Percentiles rank a stretch among this genome's conserved stretches.
phyloP scores from a whole-genome alignment of 2,329 filamentous ascomycete genomes.

The Fusarium secorum region DNA sequence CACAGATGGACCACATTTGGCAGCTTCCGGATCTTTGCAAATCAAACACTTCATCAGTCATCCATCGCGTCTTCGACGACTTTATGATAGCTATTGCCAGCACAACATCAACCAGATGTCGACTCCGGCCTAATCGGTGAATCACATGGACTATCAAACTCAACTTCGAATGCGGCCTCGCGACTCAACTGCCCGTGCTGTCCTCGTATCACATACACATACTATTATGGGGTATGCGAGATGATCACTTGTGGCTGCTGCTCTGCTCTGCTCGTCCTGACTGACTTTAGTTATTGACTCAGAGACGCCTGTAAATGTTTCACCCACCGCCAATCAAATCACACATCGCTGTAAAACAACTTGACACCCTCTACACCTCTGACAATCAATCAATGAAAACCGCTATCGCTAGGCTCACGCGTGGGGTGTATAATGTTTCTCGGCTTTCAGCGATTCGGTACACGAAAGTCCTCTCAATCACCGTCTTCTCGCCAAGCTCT shows the following conservation, averaged over 20 bases:
- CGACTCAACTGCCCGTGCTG: constrained; percentile 45
- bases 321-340: constrained; percentile 41
- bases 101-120: constrained; percentile 47
- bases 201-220: constrained; percentile 38
- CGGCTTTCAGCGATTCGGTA: not conserved
- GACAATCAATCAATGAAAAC: constrained; percentile 20
- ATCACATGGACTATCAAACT: constrained; percentile 45
- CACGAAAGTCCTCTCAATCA: not conserved
- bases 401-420: constrained; percentile 2
- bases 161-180: constrained; percentile 45
- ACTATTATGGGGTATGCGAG: constrained; percentile 37
- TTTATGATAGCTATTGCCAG: constrained; percentile 50
- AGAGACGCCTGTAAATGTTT: constrained; percentile 47
- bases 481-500: not conserved
- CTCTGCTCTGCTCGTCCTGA: constrained; percentile 36
- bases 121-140: constrained; percentile 47
- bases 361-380: constrained; percentile 39
- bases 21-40: constrained; percentile 52
- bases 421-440: not conserved
- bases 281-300: constrained; percentile 42
- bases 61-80: constrained; percentile 49
- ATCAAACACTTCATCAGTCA: constrained; percentile 52
- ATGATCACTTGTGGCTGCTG: constrained; percentile 32
- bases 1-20: constrained; percentile 50
- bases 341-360: constrained; percentile 45